Evolutionary conservation across 2,329 filamentous ascomycete genomes (phyloP).

Genomic region (Lasiodiplodia hormozganensis): DNA sequence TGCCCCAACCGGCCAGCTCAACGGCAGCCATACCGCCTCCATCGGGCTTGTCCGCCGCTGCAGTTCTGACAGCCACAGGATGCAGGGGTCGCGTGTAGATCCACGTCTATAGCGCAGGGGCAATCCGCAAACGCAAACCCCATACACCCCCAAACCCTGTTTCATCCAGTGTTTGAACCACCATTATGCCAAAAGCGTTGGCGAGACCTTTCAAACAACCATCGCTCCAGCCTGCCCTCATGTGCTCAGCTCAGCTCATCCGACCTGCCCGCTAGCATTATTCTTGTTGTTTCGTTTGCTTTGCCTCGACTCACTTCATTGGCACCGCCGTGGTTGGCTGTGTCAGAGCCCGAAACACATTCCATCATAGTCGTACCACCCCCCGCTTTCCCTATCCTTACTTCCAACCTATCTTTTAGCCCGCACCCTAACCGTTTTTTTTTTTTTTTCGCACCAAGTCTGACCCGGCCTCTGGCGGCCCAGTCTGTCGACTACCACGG

Average conservation of each 20-base stretch:
- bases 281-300: slow-evolving; percentile 4
- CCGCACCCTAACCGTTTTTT: no score
- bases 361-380: slow-evolving; percentile 19
- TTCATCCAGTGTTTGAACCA: slow-evolving; percentile 2
- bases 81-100: slow-evolving; percentile 10
- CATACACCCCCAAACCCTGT: slow-evolving; percentile 1
- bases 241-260: neutral
- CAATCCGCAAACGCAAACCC: neutral
- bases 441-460: slow-evolving; percentile 4
- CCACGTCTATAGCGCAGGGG: slow-evolving; percentile 22
- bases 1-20: slow-evolving; percentile 1
- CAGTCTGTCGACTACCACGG: neutral
- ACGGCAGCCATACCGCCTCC: slow-evolving; percentile 6
- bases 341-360: slow-evolving; percentile 15
- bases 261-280: neutral
- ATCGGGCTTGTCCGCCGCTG: neutral
- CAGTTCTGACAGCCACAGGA: neutral
- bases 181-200: neutral
- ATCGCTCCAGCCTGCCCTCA: neutral
- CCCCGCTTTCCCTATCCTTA: neutral
- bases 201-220: neutral
- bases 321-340: neutral
- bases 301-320: neutral
- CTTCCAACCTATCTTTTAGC: neutral
- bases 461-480: neutral